Conservation (phyloP, 2,329 filamentous ascomycete genomes). For the Epichloe aotearoae region DNA sequence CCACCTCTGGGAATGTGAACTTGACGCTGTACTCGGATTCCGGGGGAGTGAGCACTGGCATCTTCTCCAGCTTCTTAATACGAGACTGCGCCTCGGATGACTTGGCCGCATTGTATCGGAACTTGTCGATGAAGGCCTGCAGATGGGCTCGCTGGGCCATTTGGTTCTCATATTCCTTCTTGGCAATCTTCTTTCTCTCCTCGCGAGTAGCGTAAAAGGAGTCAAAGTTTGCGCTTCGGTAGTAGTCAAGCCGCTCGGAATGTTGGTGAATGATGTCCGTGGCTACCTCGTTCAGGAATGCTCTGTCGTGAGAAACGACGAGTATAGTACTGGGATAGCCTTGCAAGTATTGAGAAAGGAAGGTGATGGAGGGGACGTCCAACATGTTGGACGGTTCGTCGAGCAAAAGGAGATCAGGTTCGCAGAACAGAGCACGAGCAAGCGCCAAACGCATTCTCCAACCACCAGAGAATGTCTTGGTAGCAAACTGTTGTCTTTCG, state of each 20-base stretch:
- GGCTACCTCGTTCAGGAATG: constrained; percentile 97
- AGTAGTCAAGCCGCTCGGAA: constrained; percentile 94
- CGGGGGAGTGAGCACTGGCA: constrained; percentile 87
- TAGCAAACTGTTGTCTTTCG: constrained; percentile 83
- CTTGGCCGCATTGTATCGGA: constrained; percentile 97
- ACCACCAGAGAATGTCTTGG: constrained; percentile 97
- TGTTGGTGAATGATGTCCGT: constrained; percentile 99
- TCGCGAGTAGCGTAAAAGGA: constrained; percentile 96
- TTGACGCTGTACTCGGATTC: constrained; percentile 93
- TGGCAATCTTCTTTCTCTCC: constrained; percentile 90
- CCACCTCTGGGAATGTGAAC: constrained; percentile 94
- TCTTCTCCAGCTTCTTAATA: constrained; percentile 97
- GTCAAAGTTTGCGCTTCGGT: constrained; percentile 94
- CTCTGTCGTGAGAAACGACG: constrained; percentile 96
- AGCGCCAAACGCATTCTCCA: constrained; percentile 98
- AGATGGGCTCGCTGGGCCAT: constrained; percentile 88
- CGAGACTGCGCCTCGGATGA: constrained; percentile 95
- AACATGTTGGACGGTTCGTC: constrained; percentile 99
- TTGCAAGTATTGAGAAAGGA: constrained; percentile 91
- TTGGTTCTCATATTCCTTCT: constrained; percentile 97
- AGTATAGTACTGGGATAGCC: constrained; percentile 87
- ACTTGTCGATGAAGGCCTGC: constrained; percentile 98
- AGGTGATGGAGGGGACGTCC: constrained; percentile 99
- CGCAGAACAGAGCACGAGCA: constrained; percentile 91
- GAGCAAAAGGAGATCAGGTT: constrained; percentile 87